Conservation (phyloP, 371 early-diverging fungal species). For the Gilbertella persicaria region DNA sequence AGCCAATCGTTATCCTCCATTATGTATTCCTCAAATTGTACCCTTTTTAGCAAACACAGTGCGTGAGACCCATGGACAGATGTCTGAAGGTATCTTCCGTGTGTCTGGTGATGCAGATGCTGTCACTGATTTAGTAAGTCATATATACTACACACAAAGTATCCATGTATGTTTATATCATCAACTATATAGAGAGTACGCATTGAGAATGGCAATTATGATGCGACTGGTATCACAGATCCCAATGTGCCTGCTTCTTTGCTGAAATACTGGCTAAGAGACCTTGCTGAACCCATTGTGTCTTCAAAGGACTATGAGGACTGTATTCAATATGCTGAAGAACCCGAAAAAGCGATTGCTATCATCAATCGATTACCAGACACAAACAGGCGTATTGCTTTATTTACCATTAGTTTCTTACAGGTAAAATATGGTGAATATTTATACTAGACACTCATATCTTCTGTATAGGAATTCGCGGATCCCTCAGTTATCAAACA, state of each 20-base stretch:
- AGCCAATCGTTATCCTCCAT: slow-evolving; percentile 34
- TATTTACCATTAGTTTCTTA: slow-evolving; percentile 82
- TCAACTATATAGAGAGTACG: slow-evolving; percentile 55
- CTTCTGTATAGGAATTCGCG: slow-evolving; percentile 62
- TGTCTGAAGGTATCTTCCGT: slow-evolving; percentile 95
- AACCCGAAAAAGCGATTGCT: slow-evolving; percentile 54
- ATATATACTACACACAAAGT: slow-evolving; percentile 3
- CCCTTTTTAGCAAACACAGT: slow-evolving; percentile 83
- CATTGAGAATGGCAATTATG: slow-evolving; percentile 84
- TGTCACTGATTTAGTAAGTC: slow-evolving; percentile 79
- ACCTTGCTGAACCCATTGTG: slow-evolving; percentile 90
- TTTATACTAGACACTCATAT: not conserved
- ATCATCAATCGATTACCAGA: slow-evolving; percentile 74
- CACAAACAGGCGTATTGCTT: slow-evolving; percentile 72
- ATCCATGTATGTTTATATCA: not conserved
- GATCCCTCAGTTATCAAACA: slow-evolving; percentile 63
- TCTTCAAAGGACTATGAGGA: slow-evolving; percentile 76
- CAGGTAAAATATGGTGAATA: slow-evolving; percentile 44
- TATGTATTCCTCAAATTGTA: slow-evolving; percentile 78
- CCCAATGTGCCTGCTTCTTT: slow-evolving; percentile 93
- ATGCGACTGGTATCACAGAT: slow-evolving; percentile 71
- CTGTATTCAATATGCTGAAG: slow-evolving; percentile 65
- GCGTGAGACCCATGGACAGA: slow-evolving; percentile 71
- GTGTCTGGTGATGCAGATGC: slow-evolving; percentile 93
- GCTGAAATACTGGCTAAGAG: slow-evolving; percentile 91